Base-by-base conservation (phyloP, 345 rosid genomes). In the Camelina laxa region DNA sequence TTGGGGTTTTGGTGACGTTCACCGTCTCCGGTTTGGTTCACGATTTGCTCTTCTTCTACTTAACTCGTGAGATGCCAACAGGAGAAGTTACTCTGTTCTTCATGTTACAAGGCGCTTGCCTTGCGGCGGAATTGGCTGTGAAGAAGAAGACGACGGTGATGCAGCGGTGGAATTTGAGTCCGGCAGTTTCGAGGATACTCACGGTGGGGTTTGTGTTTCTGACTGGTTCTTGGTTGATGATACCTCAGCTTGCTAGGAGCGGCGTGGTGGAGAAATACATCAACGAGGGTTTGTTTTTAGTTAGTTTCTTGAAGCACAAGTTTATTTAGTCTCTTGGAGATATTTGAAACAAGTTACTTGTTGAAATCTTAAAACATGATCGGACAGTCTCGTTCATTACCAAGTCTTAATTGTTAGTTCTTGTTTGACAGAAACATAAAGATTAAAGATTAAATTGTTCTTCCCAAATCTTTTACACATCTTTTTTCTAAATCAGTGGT, bases 211-310 rank as follows among this genome's bases (percentile, higher is more conserved):
- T 84, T 30, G 79, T 82, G 48, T 6, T 63, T 17, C 67, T 39
- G 54, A 82, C 79, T 0, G 73, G 75, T 11, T 45, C 50, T 19
- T 82, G 79, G 84, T 35, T 84, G 67, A 80, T 80, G 21, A 72
- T 55, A 15, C 81, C 87, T 7, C 82, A 69, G 19, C 22, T 80
- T 14, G 2, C 49, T 41, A 70, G 81, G 65, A 44, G 16, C 3
- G 81, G 77, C 8, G 57, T 69, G 9, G 5, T 39, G 15, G 83
- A 64, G 19, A 50, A 17, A 54, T 67, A 6, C 71, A 53, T 10
- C 55, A 50, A 44, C 49, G 49, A 44, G n/a, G 9, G 17, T 44
- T 44, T 44, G 49, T 15, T 44, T 15, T 44, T 44, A 7, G 49
- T 44, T 44, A 15, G 17, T 44, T 44, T 44, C 49, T 7, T 44